phyloP scores from a whole-genome alignment of 179 eudicot species.

The Silene noctiflora region DNA sequence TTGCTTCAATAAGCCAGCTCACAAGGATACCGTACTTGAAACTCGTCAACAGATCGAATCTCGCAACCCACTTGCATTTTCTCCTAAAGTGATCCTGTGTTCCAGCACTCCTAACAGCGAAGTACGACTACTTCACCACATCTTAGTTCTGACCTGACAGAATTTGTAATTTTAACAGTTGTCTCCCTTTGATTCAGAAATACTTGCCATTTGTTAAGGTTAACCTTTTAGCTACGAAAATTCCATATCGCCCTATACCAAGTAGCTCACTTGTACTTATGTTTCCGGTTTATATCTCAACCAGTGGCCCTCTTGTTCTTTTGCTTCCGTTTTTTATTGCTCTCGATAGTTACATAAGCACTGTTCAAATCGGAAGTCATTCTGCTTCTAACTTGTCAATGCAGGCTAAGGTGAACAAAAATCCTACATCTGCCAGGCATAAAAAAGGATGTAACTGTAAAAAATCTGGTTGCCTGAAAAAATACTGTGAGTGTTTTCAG shows the following conservation, averaged over 20 bases:
- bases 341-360: not conserved
- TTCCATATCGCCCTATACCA: no score
- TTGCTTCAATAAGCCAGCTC: constrained; percentile 85
- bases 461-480: constrained; percentile 53
- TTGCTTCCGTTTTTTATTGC: not conserved
- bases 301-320: not conserved
- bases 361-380: not conserved
- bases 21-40: constrained; percentile 72
- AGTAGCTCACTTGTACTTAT: no score
- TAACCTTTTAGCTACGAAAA: no score
- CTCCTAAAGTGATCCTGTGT: constrained; percentile 76
- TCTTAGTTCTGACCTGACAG: not conserved
- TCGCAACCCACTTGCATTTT: constrained; percentile 95
- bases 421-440: constrained; percentile 50
- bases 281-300: no score
- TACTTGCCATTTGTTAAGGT: no score
- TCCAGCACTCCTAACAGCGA: constrained; percentile 35
- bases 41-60: constrained; percentile 86
- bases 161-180: no score
- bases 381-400: not conserved
- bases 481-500: constrained; percentile 65
- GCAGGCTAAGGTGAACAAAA: constrained; percentile 35
- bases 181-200: no score
- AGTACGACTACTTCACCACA: constrained; percentile 35
- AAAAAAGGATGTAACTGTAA: constrained; percentile 59